Base-by-base conservation (phyloP, 176 grass and related monocot genomes). In the Aegilops sharonensis region DNA sequence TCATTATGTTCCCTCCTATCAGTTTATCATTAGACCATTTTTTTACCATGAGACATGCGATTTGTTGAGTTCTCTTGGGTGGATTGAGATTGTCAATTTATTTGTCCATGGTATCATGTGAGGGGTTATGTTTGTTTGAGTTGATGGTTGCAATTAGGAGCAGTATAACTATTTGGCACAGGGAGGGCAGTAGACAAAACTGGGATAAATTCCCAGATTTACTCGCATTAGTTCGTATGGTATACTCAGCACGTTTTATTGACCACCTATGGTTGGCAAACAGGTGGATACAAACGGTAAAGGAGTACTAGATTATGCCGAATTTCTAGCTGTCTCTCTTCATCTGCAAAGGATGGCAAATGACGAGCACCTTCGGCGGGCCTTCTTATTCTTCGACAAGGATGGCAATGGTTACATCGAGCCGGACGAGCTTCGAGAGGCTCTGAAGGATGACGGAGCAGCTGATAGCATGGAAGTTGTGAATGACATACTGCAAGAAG, bases 331-430 rank as follows among this genome's bases (percentile, higher is more conserved):
- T 2, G 94, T 99, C 39, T 96, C 97, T 25, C 97, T 99, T 83
- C 97, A 99, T 92, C 88, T 99, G 83, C 97, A 96, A 88, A 88
- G 97, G 83, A 99, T 99, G 97, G 97, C 97, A 78, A 96, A 99
- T 65, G 94, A 99, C 1, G 97, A 99, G 64, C 97, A 99, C 84
- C 89, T 99, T 15, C 79, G 92, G 17, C 93, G 85, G 34, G 97
- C 97, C 43, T 99, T 99, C 64, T 89, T 95, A 21, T 99, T 94
- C 78, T 99, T 99, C 24, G 97, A 99, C 81, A 99, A 96, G 88
- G 97, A 99, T 64, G 87, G 90, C 27, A 91, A 99, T 91, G 97
- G 94, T 85, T 99, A 85, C 70, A 99, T 99, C 30, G 97, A 96
- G 43, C 92, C 97, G 2, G 92, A 96, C 77, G 97, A 99, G 83